Evolutionary conservation across 345 rosid species (phyloP), one percentile per base, ranked within the genome.

Genomic region (Clausena lansium): DNA sequence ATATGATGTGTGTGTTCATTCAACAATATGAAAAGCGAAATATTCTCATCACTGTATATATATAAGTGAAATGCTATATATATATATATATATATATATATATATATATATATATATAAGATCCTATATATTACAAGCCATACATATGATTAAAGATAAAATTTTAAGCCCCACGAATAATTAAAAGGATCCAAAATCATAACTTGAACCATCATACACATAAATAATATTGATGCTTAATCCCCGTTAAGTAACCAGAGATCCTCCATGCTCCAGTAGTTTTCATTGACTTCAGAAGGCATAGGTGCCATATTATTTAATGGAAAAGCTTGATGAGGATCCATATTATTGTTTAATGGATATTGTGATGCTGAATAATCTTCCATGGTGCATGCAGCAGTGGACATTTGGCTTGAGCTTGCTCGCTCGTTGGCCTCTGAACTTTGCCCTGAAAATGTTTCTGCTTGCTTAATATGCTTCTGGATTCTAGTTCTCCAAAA

Each of bases 401-500:
- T 80, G 19, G 89, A 88, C 39, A 87, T 58, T 55, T 86, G 90
- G 84, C 84, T 85, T 7, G 90, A 72, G 68, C 88, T 86, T 22
- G 81, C 82, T 47, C 84, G 90, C 50, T 85, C 87, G 24, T 81
- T 86, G 65, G 75, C 76, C 33, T 89, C 90, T 2, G 88, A 84
- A 63, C 83, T 78, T 39, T 83, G 86, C 35, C 84, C 91, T 0
- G 88, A 78, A 75, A 73, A 80, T 47, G 80, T 65, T 62, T 88
- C 93, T 2, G 79, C 82, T 76, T 89, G 94, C 78, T 93, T 91
- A 15, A 91, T 90, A 55, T 94, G 96, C 77, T 97, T 94, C 86
- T 97, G 98, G 79, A 97, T 91, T 81, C 93, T 87, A 3, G 98
- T 94, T 83, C 99, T 94, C 98, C 99, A 97, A 70, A 84, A 97